Evolutionary conservation across 1,139 yeast species (phyloP), one percentile per base, ranked within the genome.

Genomic region (Sugiyamaella neomexicana): DNA sequence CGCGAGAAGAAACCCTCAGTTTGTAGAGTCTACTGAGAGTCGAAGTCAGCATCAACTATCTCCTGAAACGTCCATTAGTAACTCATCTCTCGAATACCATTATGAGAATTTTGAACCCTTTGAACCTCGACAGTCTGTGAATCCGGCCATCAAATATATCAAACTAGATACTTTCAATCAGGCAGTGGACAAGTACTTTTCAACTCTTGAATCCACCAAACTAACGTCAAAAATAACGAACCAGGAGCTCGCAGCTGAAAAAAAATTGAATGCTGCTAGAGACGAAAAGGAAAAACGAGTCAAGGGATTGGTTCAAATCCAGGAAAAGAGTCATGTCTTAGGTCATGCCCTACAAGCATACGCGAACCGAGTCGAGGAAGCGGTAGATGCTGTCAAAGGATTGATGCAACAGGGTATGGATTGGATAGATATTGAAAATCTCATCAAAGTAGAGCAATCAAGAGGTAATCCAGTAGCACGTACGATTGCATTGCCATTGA

Each of bases 71-170:
- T 54, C 65, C 8, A 60, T 63, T 38, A 72, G 72, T 34, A 65
- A 70, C 1, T 68, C 67, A 25, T 65, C 59, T 8, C 65, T 73
- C 80, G 63, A 83, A 61, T 82, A 72, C 55, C 68, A 85, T 1
- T 87, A 80, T 60, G 95, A 89, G 54, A 95, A 88, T 58, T 93
- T 89, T 67, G 95, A 88, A 69, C 97, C 98, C 0, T 90, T 85
- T 68, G 68, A 76, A 52, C 96, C 96, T 0, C 46, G 46, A 25
- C 53, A 50, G 13, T 43, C 71, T 71, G 51, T 69, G 78, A 43
- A 45, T n/a, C 53, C 53, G 1, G 58, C 52, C 8, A 46, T 50
- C 46, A 59, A 60, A 38, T 15, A 57, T 2, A 50, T 62, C 17
- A 60, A 59, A 45, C 36, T 58, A 8, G 63, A 69, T 8, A 91